These are phyloP conservation scores for Populus hybrid DNA, from an alignment of 441 rosid species.

Conservation along the genomic window DNA sequence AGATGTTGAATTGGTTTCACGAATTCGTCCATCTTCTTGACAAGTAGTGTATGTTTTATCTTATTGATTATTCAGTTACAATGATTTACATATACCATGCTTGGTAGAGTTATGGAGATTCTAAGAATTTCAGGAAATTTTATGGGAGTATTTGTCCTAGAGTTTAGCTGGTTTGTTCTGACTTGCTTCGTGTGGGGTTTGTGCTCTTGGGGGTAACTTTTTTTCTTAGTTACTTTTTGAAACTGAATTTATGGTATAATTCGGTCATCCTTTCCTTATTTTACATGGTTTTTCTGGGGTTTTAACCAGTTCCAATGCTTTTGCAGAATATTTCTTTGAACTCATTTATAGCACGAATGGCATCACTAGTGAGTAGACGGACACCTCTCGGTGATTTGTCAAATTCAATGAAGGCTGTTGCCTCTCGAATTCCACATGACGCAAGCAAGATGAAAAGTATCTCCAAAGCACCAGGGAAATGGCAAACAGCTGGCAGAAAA, in stretches of 20 bases:
- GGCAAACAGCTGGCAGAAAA: constrained; percentile 46
- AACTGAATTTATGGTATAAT: not conserved
- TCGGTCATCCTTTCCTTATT: not conserved
- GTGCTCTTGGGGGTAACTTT: not conserved
- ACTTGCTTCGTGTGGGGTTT: not conserved
- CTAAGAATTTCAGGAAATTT: not conserved
- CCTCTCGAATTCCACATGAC: not conserved
- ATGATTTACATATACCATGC: not conserved
- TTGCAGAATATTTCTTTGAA: not conserved
- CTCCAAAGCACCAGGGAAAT: constrained; percentile 40
- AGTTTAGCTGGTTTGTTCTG: not conserved
- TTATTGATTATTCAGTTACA: too few species aligned
- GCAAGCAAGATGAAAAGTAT: constrained; percentile 30
- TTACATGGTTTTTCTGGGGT: not conserved
- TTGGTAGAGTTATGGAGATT: not conserved
- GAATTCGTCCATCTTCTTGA: not conserved
- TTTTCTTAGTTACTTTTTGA: not conserved
- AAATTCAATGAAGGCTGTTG: not conserved
- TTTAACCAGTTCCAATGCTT: not conserved
- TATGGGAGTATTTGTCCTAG: not conserved
- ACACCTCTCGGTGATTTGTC: not conserved
- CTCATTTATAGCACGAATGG: not conserved
- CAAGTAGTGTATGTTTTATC: not conserved
- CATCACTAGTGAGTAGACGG: not conserved
- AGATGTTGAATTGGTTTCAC: too few species aligned